Percentiles rank a stretch among this genome's conserved stretches.
Evolutionary conservation across 228 moss, liverwort and hornwort species (phyloP).

Genomic region (Sphagnum magellanicum): DNA sequence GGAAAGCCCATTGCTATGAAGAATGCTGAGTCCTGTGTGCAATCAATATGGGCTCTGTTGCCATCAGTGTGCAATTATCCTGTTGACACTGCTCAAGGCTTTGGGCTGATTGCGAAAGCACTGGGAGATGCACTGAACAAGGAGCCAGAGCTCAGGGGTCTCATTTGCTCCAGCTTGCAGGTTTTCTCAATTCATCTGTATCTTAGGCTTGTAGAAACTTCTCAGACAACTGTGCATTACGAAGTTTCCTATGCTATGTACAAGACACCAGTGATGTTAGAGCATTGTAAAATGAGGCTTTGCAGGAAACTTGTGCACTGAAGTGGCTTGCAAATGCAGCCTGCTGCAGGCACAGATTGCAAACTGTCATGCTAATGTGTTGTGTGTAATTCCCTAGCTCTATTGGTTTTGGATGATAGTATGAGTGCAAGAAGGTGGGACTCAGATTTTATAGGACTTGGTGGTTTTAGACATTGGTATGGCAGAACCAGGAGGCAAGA

Average conservation of each 20-base stretch:
- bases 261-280: conserved; percentile 9
- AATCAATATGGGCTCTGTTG: conserved; percentile 82
- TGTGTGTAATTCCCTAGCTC: neutral
- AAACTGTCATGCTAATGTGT: conserved; percentile 17
- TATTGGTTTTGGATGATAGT: no score
- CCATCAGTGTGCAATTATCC: conserved; percentile 91
- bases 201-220: neutral
- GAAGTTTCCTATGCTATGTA: no score
- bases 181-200: conserved; percentile 8
- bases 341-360: conserved; percentile 14
- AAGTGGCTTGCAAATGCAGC: conserved; percentile 7
- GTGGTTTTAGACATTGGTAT: conserved; percentile 39
- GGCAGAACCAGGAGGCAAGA: conserved; percentile 73
- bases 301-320: conserved; percentile 9
- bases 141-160: conserved; percentile 75
- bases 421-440: no score
- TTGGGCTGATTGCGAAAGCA: conserved; percentile 59
- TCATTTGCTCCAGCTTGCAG: conserved; percentile 80
- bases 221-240: no score
- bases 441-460: no score
- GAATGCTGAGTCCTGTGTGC: conserved; percentile 84
- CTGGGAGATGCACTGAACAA: conserved; percentile 76
- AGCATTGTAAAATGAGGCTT: conserved; percentile 12
- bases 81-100: conserved; percentile 63
- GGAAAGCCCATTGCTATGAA: conserved; percentile 83